Evolutionary conservation across 208 protist species (phyloP), one percentile per base, ranked within the genome.

Genomic region (Trypanosomatidae sp.): DNA sequence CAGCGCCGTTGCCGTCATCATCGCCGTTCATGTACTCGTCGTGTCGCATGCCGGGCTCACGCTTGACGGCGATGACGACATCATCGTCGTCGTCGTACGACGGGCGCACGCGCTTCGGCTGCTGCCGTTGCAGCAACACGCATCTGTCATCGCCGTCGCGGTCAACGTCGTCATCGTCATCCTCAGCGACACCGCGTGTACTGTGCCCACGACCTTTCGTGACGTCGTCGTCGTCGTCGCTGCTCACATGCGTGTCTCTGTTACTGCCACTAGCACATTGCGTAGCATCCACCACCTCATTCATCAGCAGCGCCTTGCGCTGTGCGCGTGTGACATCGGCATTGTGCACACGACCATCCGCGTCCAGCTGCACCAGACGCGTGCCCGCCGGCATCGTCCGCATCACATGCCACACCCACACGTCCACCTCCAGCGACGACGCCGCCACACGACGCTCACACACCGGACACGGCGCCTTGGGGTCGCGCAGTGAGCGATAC

Each of bases 401-500:
- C 15, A 79, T 43, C 16, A 87, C 72, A 22, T 71, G 53, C 47
- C 75, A 46, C 67, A 90, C 72, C 81, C 85, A 94, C 19, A 71
- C 32, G 45, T 94, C 85, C 16, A 94, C 59, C 50, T 86, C 72
- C 19, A 94, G 70, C 21, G 66, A 75, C 3, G 80, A 90, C 33
- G 78, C 73, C 4, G 58, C 39, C 28, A 90, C 78, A 43, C 77
- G 71, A 25, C 66, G 62, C 53, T 86, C 70, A 53, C 85, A 94
- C 42, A 90, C 80, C 11, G 80, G 77, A 58, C 85, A 94, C 25
- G 76, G 69, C n/a, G 60, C 85, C 10, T 55, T 71, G 10, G 80
- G 80, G 41, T 94, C 85, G 10, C 85, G 85, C 74, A 90, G 58
- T 4, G 80, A 77, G 27, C 79, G 71, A 40, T 66, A 65, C 45